Percentiles rank a stretch among this genome's conserved stretches.
phyloP scores from a whole-genome alignment of 768 basidiomycete species.

The Sporobolomyces phaffii region DNA sequence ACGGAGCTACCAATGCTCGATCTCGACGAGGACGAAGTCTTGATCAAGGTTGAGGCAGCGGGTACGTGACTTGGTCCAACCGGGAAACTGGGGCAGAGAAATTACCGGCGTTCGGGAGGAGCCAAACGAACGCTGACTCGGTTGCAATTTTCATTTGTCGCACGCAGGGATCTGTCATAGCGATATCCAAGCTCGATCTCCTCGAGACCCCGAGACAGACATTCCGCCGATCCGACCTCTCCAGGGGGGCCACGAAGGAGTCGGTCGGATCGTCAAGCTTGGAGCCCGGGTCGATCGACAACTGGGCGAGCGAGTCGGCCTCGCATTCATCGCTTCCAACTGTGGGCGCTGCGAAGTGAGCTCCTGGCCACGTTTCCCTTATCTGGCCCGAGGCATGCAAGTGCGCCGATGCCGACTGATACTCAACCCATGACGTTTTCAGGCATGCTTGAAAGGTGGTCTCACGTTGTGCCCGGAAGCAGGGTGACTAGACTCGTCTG shows the following conservation, averaged over 20 bases:
- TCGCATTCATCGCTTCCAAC: conserved; percentile 8
- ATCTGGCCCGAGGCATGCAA: no score
- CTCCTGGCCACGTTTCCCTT: no score
- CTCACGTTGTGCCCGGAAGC: conserved; percentile 4
- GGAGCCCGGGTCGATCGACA: not conserved
- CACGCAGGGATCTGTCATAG: conserved; percentile 6
- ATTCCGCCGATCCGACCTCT: conserved; percentile 9
- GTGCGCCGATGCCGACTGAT: no score
- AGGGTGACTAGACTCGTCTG: not conserved
- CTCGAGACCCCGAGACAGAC: not conserved
- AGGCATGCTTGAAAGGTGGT: conserved; percentile 2
- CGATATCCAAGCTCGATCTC: not conserved
- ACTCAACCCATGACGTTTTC: no score
- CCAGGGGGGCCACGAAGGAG: not conserved
- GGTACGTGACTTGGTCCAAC: no score
- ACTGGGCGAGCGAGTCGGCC: not conserved
- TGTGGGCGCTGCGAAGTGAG: not conserved
- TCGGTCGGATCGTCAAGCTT: not conserved
- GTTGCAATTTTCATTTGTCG: not conserved
- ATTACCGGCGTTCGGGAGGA: no score
- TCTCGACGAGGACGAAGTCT: not conserved
- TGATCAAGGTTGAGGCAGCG: not conserved
- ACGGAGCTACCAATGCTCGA: not conserved
- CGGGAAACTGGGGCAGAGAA: no score
- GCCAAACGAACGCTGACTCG: not conserved